These are phyloP conservation scores for Gnetum montanum DNA, from an alignment of 75 land plant species.

Conservation along the genomic window DNA sequence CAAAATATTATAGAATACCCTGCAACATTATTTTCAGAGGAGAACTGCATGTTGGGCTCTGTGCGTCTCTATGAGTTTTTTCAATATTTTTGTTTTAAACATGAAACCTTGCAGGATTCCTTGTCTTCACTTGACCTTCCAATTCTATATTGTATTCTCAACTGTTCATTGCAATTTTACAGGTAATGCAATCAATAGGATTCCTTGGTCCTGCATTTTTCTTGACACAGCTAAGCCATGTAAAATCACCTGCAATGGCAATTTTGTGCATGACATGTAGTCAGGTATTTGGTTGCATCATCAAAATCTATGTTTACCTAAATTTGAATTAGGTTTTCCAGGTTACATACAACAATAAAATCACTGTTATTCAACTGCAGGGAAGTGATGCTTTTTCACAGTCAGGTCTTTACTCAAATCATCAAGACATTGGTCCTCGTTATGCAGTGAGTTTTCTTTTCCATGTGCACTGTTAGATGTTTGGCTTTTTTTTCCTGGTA, in stretches of 20 bases:
- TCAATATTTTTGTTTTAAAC: too few species aligned
- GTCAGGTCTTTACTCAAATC: slow-evolving; percentile 90
- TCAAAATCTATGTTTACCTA: neutral
- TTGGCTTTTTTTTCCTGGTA: neutral
- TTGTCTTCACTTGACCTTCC: too few species aligned
- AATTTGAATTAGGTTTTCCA: neutral
- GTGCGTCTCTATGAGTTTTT: too few species aligned
- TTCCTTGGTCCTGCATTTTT: slow-evolving; percentile 99
- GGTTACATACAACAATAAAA: neutral
- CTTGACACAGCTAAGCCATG: slow-evolving; percentile 86
- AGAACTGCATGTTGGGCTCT: too few species aligned
- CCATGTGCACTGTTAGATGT: too few species aligned
- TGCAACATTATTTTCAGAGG: too few species aligned
- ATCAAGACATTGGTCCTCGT: slow-evolving; percentile 95
- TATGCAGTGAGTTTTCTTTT: slow-evolving; percentile 58
- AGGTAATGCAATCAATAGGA: slow-evolving; percentile 94
- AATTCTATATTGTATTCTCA: too few species aligned
- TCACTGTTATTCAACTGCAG: slow-evolving; percentile 18
- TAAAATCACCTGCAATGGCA: slow-evolving; percentile 73
- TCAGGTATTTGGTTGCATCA: slow-evolving; percentile 40
- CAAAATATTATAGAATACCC: too few species aligned
- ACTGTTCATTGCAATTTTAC: too few species aligned
- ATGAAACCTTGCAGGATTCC: too few species aligned
- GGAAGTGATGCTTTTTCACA: slow-evolving; percentile 96
- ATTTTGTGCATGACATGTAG: slow-evolving; percentile 95